Evolutionary conservation across 768 basidiomycete genomes (phyloP).

Genomic region (Clitopilus passeckerianus): DNA sequence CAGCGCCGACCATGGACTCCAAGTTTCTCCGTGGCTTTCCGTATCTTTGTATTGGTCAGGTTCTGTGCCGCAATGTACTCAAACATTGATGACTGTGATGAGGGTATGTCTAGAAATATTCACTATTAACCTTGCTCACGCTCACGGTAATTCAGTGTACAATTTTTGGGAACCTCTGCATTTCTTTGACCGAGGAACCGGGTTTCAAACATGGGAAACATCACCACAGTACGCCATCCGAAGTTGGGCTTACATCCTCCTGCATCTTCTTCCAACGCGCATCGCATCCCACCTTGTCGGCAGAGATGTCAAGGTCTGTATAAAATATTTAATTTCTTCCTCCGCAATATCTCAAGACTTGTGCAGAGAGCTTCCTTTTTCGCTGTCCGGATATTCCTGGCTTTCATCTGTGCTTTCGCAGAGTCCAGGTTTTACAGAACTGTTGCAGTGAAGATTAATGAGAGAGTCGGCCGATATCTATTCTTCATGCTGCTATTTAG

Average conservation of each 20-base stretch:
- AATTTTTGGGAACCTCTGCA: slow-evolving; percentile 99
- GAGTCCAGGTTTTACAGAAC: slow-evolving; percentile 83
- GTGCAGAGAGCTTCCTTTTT: slow-evolving; percentile 84
- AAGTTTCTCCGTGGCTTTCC: slow-evolving; percentile 76
- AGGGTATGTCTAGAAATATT: slow-evolving; percentile 50
- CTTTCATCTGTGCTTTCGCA: slow-evolving; percentile 62
- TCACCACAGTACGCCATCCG: slow-evolving; percentile 88
- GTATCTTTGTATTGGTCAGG: slow-evolving; percentile 77
- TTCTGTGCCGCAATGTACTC: slow-evolving; percentile 90
- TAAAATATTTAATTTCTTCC: not conserved
- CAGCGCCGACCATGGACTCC: slow-evolving; percentile 83
- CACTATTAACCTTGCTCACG: not conserved
- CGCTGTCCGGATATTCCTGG: slow-evolving; percentile 76
- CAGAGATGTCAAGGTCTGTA: slow-evolving; percentile 61
- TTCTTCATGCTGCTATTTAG: slow-evolving; percentile 82
- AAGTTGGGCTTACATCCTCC: slow-evolving; percentile 89
- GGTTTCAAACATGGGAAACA: slow-evolving; percentile 98
- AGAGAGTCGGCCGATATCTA: slow-evolving; percentile 89
- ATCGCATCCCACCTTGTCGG: slow-evolving; percentile 46
- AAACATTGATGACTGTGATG: slow-evolving; percentile 94
- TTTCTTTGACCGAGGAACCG: slow-evolving; percentile 78
- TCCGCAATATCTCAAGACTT: not conserved
- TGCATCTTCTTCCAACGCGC: slow-evolving; percentile 70
- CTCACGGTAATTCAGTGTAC: slow-evolving; percentile 56
- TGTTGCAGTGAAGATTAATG: slow-evolving; percentile 78